Percentiles rank a stretch among this genome's conserved stretches.
These are phyloP conservation scores for Fusarium brevicatenulatum DNA, from an alignment of 2,329 filamentous ascomycete species.

Conservation along the genomic window DNA sequence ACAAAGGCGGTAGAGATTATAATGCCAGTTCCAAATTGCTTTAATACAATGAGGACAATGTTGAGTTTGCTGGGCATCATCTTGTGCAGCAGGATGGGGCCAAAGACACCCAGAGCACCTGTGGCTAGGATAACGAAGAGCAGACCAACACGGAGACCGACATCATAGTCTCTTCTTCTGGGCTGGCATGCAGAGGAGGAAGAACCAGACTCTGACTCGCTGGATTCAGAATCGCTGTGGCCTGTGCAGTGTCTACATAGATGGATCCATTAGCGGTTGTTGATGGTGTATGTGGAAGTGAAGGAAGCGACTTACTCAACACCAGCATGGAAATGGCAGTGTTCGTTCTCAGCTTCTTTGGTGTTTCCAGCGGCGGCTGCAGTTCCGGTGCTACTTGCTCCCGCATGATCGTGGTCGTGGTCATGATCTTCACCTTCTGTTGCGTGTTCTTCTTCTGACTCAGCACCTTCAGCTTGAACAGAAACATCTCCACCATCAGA, in stretches of 20 bases:
- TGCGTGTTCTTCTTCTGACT: constrained; percentile 33
- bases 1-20: constrained; percentile 78
- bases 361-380: constrained; percentile 4
- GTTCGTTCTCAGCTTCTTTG: constrained; percentile 45
- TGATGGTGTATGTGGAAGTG: background rate
- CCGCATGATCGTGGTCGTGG: constrained; percentile 21
- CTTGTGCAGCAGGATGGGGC: constrained; percentile 70
- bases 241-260: constrained; percentile 66
- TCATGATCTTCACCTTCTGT: constrained; percentile 30
- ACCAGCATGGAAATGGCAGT: constrained; percentile 80
- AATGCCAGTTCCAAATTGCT: constrained; percentile 79
- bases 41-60: constrained; percentile 69
- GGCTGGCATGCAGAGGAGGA: constrained; percentile 58
- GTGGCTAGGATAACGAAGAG: constrained; percentile 77
- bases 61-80: constrained; percentile 63
- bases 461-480: constrained; percentile 55
- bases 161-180: constrained; percentile 68
- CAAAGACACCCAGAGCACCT: constrained; percentile 74
- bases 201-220: constrained; percentile 34
- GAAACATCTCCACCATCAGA: constrained; percentile 69
- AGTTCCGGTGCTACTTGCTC: constrained; percentile 13
- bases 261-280: constrained; percentile 1
- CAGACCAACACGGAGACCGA: constrained; percentile 74
- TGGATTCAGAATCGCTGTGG: constrained; percentile 50
- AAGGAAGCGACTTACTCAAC: constrained; percentile 69